Base-by-base conservation (phyloP, 176 grass and related monocot species). In the Rhynchospora pubera region DNA sequence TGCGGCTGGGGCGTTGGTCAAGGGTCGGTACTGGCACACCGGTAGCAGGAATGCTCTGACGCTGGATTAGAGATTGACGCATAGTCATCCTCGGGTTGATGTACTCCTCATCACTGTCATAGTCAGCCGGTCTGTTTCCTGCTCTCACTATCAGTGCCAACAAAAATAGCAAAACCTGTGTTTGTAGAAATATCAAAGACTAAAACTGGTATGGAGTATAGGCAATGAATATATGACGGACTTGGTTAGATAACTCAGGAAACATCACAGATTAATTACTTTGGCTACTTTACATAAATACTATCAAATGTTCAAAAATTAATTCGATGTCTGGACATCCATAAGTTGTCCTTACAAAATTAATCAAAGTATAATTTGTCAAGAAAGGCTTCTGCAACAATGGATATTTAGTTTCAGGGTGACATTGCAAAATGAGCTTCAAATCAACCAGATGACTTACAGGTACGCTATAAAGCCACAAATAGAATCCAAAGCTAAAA, bases 101-200 rank as follows among this genome's bases (percentile, higher is more conserved):
- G 76, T 85, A 88, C 74, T 98, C 95, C 5, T 98, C 92, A 83
- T 98, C 92, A 19, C 95, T 98, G 79, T 98, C 92, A 82, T 98
- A 98, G 34, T 93, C 92, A 83, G 84, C 67, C 0, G 95, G 92
- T 81, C 84, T 98, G 87, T 94, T 93, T 87, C 86, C 93, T 82
- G 90, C 90, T 90, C 92, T 93, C 50, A 98, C 95, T 86, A 89
- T 82, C 50, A 94, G 57, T 70, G 92, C 92, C 81, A 98, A 83
- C 57, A 98, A 86, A 82, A 98, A 94, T 47, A 92, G 75, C 78
- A 94, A 63, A 67, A 64, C 92, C 95, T 94, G 88, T 65, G 7
- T 16, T 51, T 50, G 57, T 18, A 53, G 47, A 64, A 34, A 30
- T 55, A 23, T 21, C 22, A 50, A 39, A 32, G 21, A 30, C 16